phyloP scores from a whole-genome alignment of 2,329 filamentous ascomycete genomes.

The Gremmenia infestans region DNA sequence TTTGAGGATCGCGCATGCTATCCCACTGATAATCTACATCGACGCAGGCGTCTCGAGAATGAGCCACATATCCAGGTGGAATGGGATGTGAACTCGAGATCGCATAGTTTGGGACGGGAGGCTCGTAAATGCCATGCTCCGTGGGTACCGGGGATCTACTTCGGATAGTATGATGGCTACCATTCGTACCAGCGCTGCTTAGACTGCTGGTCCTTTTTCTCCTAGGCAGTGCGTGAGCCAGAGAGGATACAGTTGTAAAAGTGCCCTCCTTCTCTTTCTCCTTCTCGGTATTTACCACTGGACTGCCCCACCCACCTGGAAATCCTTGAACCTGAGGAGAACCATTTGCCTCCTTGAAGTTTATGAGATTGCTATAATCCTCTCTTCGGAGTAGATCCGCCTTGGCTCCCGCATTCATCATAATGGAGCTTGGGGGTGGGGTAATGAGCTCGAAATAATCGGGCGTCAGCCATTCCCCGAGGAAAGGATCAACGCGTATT shows the following conservation, averaged over 20 bases:
- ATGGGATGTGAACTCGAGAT: slow-evolving; percentile 76
- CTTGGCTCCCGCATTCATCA: slow-evolving; percentile 88
- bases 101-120: slow-evolving; percentile 78
- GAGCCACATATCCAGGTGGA: slow-evolving; percentile 80
- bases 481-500: slow-evolving; percentile 82
- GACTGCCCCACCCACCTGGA: slow-evolving; percentile 34
- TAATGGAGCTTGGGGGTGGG: slow-evolving; percentile 75
- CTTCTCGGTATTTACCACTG: slow-evolving; percentile 20
- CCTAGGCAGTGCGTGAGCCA: slow-evolving; percentile 25
- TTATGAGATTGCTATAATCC: slow-evolving; percentile 49
- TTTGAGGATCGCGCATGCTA: slow-evolving; percentile 70
- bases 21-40: slow-evolving; percentile 96
- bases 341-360: slow-evolving; percentile 23
- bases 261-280: slow-evolving; percentile 24
- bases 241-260: slow-evolving; percentile 23
- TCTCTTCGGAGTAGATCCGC: slow-evolving; percentile 76
- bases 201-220: slow-evolving; percentile 32
- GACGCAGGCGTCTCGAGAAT: slow-evolving; percentile 81
- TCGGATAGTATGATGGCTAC: slow-evolving; percentile 11
- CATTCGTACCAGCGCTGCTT: slow-evolving; percentile 28
- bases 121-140: slow-evolving; percentile 53
- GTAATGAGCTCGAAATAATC: slow-evolving; percentile 93
- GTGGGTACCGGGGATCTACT: slow-evolving; percentile 7
- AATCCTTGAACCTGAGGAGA: slow-evolving; percentile 32
- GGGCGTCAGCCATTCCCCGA: slow-evolving; percentile 92